Conservation (phyloP, 805 yeast species). For the Zygoascus flipseniorum region DNA sequence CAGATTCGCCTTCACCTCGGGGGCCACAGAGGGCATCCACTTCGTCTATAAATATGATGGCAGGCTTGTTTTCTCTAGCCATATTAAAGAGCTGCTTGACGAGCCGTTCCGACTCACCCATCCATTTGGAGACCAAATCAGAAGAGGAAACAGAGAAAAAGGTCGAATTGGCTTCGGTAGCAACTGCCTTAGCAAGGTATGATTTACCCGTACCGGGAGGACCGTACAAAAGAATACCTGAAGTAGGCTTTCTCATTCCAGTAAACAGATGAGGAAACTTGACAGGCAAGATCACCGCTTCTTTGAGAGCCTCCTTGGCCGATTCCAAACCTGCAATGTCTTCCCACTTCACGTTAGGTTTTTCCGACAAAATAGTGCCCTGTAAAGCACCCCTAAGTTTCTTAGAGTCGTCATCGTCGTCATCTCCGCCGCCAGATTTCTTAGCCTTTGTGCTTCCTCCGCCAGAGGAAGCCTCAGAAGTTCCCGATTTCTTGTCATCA, state of each 20-base stretch:
- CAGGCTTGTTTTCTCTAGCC: slow-evolving; percentile 95
- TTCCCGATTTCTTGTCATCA: slow-evolving; percentile 35
- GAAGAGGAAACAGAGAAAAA: slow-evolving; percentile 95
- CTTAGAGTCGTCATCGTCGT: slow-evolving; percentile 66
- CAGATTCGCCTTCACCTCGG: slow-evolving; percentile 96
- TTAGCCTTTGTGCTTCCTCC: slow-evolving; percentile 50
- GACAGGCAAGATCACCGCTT: slow-evolving; percentile 94
- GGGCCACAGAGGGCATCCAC: slow-evolving; percentile 98
- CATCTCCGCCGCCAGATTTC: slow-evolving; percentile 37
- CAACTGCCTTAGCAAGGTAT: slow-evolving; percentile 93
- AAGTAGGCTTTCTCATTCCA: slow-evolving; percentile 88
- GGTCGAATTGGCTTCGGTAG: slow-evolving; percentile 96
- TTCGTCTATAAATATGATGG: slow-evolving; percentile 94
- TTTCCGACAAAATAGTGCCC: slow-evolving; percentile 84
- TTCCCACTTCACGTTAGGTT: slow-evolving; percentile 87
- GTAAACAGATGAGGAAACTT: slow-evolving; percentile 92
- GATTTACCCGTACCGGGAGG: slow-evolving; percentile 99
- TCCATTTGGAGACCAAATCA: slow-evolving; percentile 95
- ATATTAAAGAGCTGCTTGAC: slow-evolving; percentile 89
- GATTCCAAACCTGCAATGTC: slow-evolving; percentile 94
- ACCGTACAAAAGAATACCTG: slow-evolving; percentile 82
- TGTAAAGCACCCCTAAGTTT: slow-evolving; percentile 85
- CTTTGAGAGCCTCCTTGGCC: slow-evolving; percentile 94
- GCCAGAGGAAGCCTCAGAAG: slow-evolving; percentile 45
- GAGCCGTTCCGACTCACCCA: slow-evolving; percentile 96